These are phyloP conservation scores for Chlorella sp. DNA, from an alignment of 139 green algal species.

Conservation along the genomic window DNA sequence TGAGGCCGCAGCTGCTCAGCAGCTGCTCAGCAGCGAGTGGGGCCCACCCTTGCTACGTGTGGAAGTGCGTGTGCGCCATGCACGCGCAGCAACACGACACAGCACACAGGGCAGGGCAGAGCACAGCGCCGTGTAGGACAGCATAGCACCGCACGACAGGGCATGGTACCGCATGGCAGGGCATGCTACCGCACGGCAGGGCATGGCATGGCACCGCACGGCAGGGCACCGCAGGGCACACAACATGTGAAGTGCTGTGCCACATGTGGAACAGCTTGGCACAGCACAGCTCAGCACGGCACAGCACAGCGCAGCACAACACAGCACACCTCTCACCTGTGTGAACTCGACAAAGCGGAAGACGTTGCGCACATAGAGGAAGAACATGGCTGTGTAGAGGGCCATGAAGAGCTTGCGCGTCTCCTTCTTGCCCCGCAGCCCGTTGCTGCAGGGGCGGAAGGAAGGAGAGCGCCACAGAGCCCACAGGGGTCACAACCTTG, in stretches of 20 bases:
- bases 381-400: conserved; percentile 15
- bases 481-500: too few species aligned
- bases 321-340: background rate
- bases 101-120: background rate
- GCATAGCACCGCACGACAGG: too few species aligned
- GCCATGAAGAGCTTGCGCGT: background rate
- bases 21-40: too few species aligned
- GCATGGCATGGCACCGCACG: background rate
- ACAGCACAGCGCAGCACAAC: background rate
- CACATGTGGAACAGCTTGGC: background rate
- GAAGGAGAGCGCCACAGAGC: background rate
- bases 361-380: conserved; percentile 25
- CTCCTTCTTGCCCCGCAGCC: background rate
- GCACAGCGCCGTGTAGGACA: background rate
- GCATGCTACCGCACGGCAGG: too few species aligned
- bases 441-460: background rate
- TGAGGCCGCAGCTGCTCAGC: too few species aligned
- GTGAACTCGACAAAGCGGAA: conserved; percentile 33
- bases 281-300: too few species aligned
- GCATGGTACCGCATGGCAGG: too few species aligned
- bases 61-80: too few species aligned
- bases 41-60: too few species aligned
- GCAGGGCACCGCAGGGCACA: too few species aligned
- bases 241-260: too few species aligned
- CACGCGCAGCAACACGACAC: background rate